Conservation (phyloP, 1,284 basidiomycete species). For the Thecaphora thlaspeos region DNA sequence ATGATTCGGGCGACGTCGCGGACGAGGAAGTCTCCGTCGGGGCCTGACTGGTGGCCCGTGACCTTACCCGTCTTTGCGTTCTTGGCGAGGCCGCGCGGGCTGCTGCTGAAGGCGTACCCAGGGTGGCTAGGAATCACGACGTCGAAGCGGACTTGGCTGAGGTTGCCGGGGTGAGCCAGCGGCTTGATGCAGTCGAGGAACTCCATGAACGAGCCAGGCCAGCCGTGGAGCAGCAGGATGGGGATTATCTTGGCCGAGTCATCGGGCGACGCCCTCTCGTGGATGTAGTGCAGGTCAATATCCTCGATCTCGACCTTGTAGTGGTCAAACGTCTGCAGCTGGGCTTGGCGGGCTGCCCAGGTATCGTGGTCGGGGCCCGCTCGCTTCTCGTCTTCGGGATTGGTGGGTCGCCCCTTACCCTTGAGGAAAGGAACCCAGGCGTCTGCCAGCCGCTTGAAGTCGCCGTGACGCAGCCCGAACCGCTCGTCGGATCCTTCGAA, state of each 20-base stretch:
- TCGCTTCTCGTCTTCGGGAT: constrained; percentile 3
- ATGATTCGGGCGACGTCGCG: constrained; percentile 40
- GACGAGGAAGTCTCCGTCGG: constrained; percentile 38
- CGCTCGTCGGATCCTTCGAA: constrained; percentile 31
- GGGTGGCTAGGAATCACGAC: constrained; percentile 54
- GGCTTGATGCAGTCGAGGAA: constrained; percentile 50
- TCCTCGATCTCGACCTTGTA: constrained; percentile 43
- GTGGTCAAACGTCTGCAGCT: constrained; percentile 35
- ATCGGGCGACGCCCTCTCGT: constrained; percentile 25
- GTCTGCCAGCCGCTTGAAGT: constrained; percentile 25
- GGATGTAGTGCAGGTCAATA: constrained; percentile 52
- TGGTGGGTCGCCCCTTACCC: background rate
- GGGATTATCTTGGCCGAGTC: constrained; percentile 49
- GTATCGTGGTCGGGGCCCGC: constrained; percentile 40
- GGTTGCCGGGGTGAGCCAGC: constrained; percentile 44
- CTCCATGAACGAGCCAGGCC: constrained; percentile 53
- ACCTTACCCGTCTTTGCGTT: constrained; percentile 15
- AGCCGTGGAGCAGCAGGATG: constrained; percentile 56
- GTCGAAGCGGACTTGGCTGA: constrained; percentile 40
- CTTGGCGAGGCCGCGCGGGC: constrained; percentile 9
- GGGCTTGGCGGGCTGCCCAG: constrained; percentile 32
- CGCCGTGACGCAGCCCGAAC: constrained; percentile 31
- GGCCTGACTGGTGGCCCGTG: constrained; percentile 22
- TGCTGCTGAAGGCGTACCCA: constrained; percentile 46
- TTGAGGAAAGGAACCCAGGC: constrained; percentile 32